These are phyloP conservation scores for Botrytis elliptica DNA, from an alignment of 2,329 filamentous ascomycete genomes.

Conservation along the genomic window DNA sequence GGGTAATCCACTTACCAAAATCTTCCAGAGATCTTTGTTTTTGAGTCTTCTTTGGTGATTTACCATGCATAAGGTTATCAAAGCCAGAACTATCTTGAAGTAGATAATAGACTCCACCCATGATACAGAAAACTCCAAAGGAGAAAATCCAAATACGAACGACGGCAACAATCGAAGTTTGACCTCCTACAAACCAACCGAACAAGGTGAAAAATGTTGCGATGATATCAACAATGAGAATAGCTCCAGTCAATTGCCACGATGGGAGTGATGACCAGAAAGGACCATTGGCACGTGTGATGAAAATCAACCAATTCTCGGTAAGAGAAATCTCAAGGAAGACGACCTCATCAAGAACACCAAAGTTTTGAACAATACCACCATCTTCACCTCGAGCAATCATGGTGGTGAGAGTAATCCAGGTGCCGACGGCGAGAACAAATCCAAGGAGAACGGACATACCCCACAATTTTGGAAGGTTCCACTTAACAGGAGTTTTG, in stretches of 20 bases:
- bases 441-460: constrained; percentile 83
- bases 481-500: constrained; percentile 88
- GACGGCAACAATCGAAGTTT: constrained; percentile 78
- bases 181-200: constrained; percentile 71
- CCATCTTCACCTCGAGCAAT: constrained; percentile 64
- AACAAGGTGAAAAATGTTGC: constrained; percentile 85
- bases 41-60: constrained; percentile 75
- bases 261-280: constrained; percentile 90
- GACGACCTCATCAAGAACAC: constrained; percentile 75
- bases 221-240: constrained; percentile 77
- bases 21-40: constrained; percentile 86
- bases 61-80: constrained; percentile 91
- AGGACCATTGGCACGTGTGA: constrained; percentile 87
- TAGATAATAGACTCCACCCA: constrained; percentile 74
- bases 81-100: constrained; percentile 79
- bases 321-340: constrained; percentile 90
- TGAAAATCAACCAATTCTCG: constrained; percentile 96
- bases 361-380: constrained; percentile 88
- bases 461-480: constrained; percentile 89
- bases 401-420: constrained; percentile 88
- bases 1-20: constrained; percentile 64
- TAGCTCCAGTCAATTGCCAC: constrained; percentile 77
- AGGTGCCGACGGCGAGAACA: constrained; percentile 78
- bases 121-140: constrained; percentile 82
- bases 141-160: constrained; percentile 91